Percentiles rank a stretch among this genome's conserved stretches.
phyloP scores from a whole-genome alignment of 306 rosid species.

The Dryas octopetala region DNA sequence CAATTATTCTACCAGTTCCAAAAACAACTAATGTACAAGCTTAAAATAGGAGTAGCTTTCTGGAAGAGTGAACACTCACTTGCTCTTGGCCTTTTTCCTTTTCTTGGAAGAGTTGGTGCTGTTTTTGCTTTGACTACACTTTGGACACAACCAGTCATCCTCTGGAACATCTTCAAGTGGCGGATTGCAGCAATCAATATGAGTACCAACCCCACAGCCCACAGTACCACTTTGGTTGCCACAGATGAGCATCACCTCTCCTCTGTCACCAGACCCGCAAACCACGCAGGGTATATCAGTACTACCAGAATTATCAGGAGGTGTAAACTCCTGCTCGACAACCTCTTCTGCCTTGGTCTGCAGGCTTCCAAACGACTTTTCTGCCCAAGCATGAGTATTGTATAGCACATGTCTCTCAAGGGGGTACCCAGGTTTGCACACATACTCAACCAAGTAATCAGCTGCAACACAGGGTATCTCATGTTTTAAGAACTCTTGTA shows the following conservation, averaged over 20 bases:
- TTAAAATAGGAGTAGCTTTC: not conserved
- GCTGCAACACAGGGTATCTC: conserved; percentile 85
- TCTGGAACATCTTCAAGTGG: conserved; percentile 65
- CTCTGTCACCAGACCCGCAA: conserved; percentile 73
- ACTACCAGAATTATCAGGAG: conserved; percentile 25
- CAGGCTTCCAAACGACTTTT: conserved; percentile 55
- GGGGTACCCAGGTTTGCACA: conserved; percentile 83
- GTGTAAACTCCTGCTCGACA: conserved; percentile 31
- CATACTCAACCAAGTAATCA: conserved; percentile 91
- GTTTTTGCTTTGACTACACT: conserved; percentile 46
- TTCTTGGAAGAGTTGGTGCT: conserved; percentile 39
- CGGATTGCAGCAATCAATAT: conserved; percentile 87
- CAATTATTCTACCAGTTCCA: not conserved
- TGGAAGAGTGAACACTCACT: conserved; percentile 16
- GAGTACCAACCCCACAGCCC: conserved; percentile 84
- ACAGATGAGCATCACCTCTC: conserved; percentile 84
- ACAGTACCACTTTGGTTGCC: conserved; percentile 73
- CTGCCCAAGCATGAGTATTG: conserved; percentile 73
- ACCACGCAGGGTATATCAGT: conserved; percentile 57
- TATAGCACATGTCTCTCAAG: conserved; percentile 72
- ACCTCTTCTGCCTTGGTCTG: conserved; percentile 62
- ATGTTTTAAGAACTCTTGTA: conserved; percentile 81
- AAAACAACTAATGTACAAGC: not conserved
- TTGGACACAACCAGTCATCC: conserved; percentile 83
- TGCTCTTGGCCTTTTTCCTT: conserved; percentile 45